Conservation (phyloP, 2,329 filamentous ascomycete species). For the Fusarium vanettenii region DNA sequence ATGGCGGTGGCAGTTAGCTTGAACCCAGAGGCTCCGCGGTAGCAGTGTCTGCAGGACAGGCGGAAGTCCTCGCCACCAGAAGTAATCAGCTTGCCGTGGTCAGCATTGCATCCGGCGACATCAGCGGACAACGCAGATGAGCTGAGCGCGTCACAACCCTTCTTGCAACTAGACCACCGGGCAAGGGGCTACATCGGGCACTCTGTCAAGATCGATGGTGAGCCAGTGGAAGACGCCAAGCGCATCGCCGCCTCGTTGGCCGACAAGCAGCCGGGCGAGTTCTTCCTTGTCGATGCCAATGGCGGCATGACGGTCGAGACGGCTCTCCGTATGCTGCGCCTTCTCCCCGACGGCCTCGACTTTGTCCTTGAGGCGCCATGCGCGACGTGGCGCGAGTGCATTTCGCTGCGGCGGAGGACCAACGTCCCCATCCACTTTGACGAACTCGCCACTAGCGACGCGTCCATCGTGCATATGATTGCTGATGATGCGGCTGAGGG, state of each 20-base stretch:
- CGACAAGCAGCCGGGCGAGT: constrained; percentile 27
- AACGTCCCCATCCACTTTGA: constrained; percentile 30
- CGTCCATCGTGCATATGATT: constrained; percentile 26
- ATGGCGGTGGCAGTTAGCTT: too few species aligned
- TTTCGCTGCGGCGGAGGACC: constrained; percentile 22
- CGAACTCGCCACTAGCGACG: constrained; percentile 27
- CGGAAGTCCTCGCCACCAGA: too few species aligned
- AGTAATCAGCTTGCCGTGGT: too few species aligned
- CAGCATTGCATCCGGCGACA: too few species aligned
- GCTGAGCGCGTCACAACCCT: too few species aligned
- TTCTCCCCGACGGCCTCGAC: constrained; percentile 29
- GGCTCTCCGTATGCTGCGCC: constrained; percentile 26
- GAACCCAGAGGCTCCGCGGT: too few species aligned
- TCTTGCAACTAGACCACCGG: constrained; percentile 15
- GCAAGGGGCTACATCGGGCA: constrained; percentile 25
- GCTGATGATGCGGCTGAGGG: constrained; percentile 32
- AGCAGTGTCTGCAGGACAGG: too few species aligned
- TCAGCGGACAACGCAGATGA: too few species aligned
- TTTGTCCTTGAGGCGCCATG: constrained; percentile 37
- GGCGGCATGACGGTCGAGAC: constrained; percentile 30
- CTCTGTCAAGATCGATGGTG: constrained; percentile 32
- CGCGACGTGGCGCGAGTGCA: constrained; percentile 25
- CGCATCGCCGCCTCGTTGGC: constrained; percentile 29
- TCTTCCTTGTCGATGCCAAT: constrained; percentile 35
- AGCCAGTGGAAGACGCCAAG: constrained; percentile 16